A percentile compares a stretch with the other conserved stretches of the same genome.
Evolutionary conservation across 2,329 filamentous ascomycete genomes (phyloP).

Genomic region (Harringtonia aguacate): DNA sequence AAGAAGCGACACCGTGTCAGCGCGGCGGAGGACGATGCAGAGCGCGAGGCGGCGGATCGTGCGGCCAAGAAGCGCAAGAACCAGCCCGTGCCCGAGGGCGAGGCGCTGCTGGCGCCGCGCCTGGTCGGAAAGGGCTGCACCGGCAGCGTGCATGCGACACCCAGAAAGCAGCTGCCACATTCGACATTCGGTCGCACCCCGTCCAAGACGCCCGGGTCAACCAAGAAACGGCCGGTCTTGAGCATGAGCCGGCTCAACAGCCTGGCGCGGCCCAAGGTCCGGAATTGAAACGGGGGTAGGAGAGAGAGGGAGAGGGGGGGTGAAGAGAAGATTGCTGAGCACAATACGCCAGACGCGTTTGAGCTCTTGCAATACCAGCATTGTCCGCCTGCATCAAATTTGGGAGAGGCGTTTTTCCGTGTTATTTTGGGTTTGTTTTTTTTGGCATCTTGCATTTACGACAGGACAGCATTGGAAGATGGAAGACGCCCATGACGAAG

Average conservation of each 20-base stretch:
- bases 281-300: constrained; percentile 19
- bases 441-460: no score
- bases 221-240: constrained; percentile 41
- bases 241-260: constrained; percentile 50
- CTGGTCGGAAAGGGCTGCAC: constrained; percentile 19
- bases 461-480: no score
- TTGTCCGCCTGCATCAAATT: no score
- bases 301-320: background rate
- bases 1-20: constrained; percentile 54
- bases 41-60: constrained; percentile 34
- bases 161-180: constrained; percentile 15
- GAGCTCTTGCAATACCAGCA: no score
- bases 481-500: no score
- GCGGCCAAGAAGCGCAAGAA: constrained; percentile 50
- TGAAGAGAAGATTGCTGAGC: no score
- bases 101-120: constrained; percentile 40
- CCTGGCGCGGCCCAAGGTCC: constrained; percentile 49
- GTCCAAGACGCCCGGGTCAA: constrained; percentile 28
- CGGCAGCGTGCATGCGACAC: constrained; percentile 3
- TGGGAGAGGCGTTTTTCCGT: no score
- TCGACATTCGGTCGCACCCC: background rate
- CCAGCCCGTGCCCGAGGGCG: constrained; percentile 35
- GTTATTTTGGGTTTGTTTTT: no score
- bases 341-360: no score
- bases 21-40: constrained; percentile 45